Evolutionary conservation across 2,329 filamentous ascomycete genomes (phyloP).

Genomic region (Orbilia quercus): DNA sequence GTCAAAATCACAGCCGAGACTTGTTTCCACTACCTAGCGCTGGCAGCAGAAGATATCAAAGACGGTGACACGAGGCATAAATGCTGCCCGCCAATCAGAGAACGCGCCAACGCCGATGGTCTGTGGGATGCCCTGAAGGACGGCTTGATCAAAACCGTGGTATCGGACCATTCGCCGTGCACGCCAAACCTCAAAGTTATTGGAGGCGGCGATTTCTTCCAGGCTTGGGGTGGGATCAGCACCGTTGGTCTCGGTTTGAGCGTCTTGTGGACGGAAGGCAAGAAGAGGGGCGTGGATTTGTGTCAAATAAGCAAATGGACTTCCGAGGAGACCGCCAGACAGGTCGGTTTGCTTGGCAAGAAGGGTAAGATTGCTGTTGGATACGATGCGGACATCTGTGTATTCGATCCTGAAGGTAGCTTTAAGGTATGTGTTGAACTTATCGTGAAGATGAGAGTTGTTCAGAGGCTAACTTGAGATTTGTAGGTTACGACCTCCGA

Average conservation of each 20-base stretch:
- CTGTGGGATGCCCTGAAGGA: constrained; percentile 86
- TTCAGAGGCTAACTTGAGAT: constrained; percentile 1
- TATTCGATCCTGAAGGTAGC: constrained; percentile 85
- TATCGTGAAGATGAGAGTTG: not conserved
- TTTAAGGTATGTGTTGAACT: constrained; percentile 74
- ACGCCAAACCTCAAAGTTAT: constrained; percentile 88
- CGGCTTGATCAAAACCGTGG: constrained; percentile 88
- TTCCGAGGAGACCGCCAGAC: constrained; percentile 83
- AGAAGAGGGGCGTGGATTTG: constrained; percentile 71
- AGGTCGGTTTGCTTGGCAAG: constrained; percentile 82
- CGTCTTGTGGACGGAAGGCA: constrained; percentile 84
- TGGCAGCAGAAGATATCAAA: constrained; percentile 82
- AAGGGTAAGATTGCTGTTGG: constrained; percentile 86
- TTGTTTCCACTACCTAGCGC: constrained; percentile 91
- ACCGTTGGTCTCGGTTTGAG: constrained; percentile 91
- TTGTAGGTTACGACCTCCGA: constrained; percentile 70
- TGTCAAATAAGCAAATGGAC: constrained; percentile 87
- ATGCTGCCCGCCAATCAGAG: constrained; percentile 92
- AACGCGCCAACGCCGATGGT: constrained; percentile 80
- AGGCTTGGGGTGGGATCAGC: constrained; percentile 95
- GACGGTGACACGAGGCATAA: constrained; percentile 92
- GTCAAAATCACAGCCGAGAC: constrained; percentile 93
- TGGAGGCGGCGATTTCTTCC: constrained; percentile 84
- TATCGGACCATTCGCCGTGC: constrained; percentile 95
- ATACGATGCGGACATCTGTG: constrained; percentile 88